Conservation (phyloP, 257 asterid genomes). For the Cinchona pubescens region DNA sequence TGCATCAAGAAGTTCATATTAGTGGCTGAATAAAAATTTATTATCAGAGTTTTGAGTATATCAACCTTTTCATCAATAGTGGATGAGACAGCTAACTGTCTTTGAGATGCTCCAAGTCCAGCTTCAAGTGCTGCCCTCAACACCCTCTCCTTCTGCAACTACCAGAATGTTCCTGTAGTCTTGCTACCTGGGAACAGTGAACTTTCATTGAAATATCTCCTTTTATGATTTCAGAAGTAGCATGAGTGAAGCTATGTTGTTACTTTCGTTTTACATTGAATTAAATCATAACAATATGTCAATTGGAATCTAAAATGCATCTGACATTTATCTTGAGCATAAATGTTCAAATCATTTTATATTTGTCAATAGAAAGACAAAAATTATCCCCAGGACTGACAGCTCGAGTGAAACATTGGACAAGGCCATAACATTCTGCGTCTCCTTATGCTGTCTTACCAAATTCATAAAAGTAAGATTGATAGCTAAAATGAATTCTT, state of each 20-base stretch:
- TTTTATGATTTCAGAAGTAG: neutral
- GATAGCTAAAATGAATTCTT: too few species aligned
- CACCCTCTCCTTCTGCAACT: conserved; percentile 72
- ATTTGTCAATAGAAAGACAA: too few species aligned
- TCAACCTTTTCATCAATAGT: conserved; percentile 62
- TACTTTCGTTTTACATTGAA: neutral
- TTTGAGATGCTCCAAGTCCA: conserved; percentile 49
- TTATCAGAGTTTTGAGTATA: conserved; percentile 11
- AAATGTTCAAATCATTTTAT: too few species aligned
- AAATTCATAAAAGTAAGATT: too few species aligned
- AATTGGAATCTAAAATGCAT: too few species aligned
- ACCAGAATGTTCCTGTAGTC: conserved; percentile 65
- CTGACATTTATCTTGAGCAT: too few species aligned
- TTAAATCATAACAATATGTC: neutral
- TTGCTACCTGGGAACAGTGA: conserved; percentile 53
- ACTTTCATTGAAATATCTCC: neutral
- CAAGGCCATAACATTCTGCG: too few species aligned
- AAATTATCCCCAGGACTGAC: too few species aligned
- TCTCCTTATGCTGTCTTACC: too few species aligned
- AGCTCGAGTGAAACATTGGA: too few species aligned
- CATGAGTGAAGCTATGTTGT: neutral
- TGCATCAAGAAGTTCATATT: conserved; percentile 27
- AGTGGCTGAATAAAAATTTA: conserved; percentile 12
- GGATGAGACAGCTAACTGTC: conserved; percentile 43
- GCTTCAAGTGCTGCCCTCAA: conserved; percentile 69